These are phyloP conservation scores for Bipolaris victoriae DNA, from an alignment of 2,329 filamentous ascomycete genomes.

Conservation along the genomic window DNA sequence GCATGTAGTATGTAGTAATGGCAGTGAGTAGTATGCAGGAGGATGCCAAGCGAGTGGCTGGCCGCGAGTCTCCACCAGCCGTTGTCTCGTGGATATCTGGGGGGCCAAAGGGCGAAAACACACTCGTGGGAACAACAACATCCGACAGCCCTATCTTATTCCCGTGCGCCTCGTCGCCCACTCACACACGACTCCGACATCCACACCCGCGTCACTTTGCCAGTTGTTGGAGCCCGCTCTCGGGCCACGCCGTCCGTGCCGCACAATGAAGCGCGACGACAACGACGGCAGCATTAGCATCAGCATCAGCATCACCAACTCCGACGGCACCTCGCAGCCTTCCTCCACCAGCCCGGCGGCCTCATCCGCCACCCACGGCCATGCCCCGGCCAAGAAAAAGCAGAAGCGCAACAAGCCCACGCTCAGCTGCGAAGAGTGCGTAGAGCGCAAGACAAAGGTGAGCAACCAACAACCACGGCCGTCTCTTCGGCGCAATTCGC, in stretches of 20 bases:
- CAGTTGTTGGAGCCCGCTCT: no score
- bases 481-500: background rate
- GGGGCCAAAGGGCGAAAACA: no score
- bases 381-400: slow-evolving; percentile 65
- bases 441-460: slow-evolving; percentile 82
- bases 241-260: background rate
- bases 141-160: no score
- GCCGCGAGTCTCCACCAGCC: slow-evolving; percentile 15
- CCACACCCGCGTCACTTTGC: background rate
- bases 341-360: slow-evolving; percentile 31
- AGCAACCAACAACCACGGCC: slow-evolving; percentile 25
- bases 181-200: no score
- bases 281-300: background rate
- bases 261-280: slow-evolving; percentile 5
- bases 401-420: slow-evolving; percentile 87
- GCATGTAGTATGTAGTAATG: no score
- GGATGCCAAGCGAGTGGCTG: slow-evolving; percentile 19
- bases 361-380: slow-evolving; percentile 22
- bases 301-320: background rate
- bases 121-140: no score
- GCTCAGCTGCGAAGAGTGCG: slow-evolving; percentile 78
- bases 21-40: no score
- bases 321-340: slow-evolving; percentile 11
- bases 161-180: no score
- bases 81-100: no score